Conservation (phyloP, 2,329 filamentous ascomycete genomes). For the Fusarium sp. region DNA sequence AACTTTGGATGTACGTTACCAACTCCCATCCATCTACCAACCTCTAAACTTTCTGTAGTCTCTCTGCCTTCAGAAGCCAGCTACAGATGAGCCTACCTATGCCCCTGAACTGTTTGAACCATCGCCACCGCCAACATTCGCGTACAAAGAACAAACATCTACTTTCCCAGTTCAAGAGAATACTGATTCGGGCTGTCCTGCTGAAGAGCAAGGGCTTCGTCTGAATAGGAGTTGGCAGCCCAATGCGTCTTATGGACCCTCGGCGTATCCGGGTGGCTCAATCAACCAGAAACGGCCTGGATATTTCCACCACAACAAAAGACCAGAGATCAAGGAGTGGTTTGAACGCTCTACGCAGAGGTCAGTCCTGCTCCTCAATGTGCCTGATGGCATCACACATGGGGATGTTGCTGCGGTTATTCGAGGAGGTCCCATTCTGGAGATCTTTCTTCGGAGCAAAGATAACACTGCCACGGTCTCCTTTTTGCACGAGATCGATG, state of each 20-base stretch:
- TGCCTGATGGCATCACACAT: slow-evolving; percentile 70
- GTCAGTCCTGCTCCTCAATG: slow-evolving; percentile 69
- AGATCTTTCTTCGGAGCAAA: slow-evolving; percentile 68
- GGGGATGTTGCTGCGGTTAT: slow-evolving; percentile 71
- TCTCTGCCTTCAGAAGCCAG: slow-evolving; percentile 11
- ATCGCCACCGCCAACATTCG: neutral
- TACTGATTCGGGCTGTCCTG: neutral
- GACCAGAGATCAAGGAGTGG: neutral
- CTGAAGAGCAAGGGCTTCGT: neutral
- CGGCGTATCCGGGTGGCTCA: neutral
- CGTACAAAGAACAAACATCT: neutral
- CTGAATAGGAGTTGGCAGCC: neutral
- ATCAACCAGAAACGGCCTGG: neutral
- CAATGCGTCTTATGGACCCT: neutral
- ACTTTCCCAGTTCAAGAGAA: neutral
- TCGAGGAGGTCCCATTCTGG: slow-evolving; percentile 75
- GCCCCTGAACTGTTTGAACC: neutral
- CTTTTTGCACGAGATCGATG: slow-evolving; percentile 71
- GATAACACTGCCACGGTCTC: slow-evolving; percentile 73
- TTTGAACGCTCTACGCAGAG: slow-evolving; percentile 55
- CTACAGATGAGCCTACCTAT: neutral
- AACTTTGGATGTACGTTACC: slow-evolving; percentile 56
- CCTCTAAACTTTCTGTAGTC: slow-evolving; percentile 14
- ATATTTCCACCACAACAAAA: neutral
- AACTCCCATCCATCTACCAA: neutral